A percentile compares a stretch with the other conserved stretches of the same genome.
These are phyloP conservation scores for Raddia distichophylla DNA, from an alignment of 176 grass and related monocot genomes.

Conservation along the genomic window DNA sequence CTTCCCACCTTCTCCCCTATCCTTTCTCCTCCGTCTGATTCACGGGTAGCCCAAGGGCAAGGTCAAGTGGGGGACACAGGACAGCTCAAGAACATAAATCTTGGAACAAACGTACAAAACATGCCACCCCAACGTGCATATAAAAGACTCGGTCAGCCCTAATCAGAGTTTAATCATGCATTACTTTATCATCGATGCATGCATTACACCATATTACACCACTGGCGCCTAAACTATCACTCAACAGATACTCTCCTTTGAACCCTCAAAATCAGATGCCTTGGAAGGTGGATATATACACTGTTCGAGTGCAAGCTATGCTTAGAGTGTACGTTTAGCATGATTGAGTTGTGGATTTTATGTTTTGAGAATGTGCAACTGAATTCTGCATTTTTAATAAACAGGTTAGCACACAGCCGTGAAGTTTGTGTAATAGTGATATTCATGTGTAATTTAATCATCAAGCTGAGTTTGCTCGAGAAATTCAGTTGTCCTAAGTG, in stretches of 20 bases:
- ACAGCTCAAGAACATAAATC: slow-evolving; percentile 50
- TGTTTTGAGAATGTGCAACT: neutral
- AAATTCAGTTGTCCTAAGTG: neutral
- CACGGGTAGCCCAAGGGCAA: slow-evolving; percentile 59
- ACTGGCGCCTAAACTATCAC: slow-evolving; percentile 18
- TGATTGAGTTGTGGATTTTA: neutral
- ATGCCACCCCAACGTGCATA: slow-evolving; percentile 49
- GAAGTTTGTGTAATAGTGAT: neutral
- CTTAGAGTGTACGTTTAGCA: neutral
- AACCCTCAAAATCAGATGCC: slow-evolving; percentile 19
- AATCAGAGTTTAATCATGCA: slow-evolving; percentile 40
- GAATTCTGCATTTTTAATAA: neutral
- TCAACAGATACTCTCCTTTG: slow-evolving; percentile 8
- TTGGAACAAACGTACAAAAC: slow-evolving; percentile 53
- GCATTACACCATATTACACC: neutral
- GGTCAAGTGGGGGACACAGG: slow-evolving; percentile 36
- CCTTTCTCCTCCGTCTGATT: slow-evolving; percentile 29
- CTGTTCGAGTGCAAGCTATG: neutral
- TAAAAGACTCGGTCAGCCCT: slow-evolving; percentile 37
- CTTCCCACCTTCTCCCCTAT: slow-evolving; percentile 45
- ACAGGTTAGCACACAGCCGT: neutral
- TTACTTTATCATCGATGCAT: slow-evolving; percentile 10
- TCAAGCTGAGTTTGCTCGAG: neutral
- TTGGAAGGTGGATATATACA: neutral
- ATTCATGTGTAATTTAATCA: neutral